Conservation (phyloP, 2,329 filamentous ascomycete species). For the Microascus cirrosus region DNA sequence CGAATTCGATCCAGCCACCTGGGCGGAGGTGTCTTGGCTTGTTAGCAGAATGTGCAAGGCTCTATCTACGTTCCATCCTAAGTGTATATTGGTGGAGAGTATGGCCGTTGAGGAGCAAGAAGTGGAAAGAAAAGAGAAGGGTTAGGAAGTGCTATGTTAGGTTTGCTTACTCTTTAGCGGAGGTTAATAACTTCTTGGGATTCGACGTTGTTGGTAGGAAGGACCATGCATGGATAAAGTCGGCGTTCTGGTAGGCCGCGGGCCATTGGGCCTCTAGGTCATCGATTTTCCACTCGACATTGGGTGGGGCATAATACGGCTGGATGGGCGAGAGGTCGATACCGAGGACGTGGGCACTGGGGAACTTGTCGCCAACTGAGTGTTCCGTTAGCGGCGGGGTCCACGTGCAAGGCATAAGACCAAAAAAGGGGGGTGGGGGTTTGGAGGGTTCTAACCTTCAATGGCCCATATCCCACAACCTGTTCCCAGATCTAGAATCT, state of each 20-base stretch:
- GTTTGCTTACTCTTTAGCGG: constrained; percentile 19
- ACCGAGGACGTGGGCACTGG: constrained; percentile 30
- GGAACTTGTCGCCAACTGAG: constrained; percentile 16
- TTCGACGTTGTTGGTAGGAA: constrained; percentile 45
- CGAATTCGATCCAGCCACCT: constrained; percentile 9
- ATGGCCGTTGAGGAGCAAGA: not conserved
- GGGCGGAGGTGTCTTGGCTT: constrained; percentile 20
- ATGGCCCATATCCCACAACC: constrained; percentile 47
- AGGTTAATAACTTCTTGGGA: constrained; percentile 42
- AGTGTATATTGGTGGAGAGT: not conserved
- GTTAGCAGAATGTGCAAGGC: not conserved
- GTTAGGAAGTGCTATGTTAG: not conserved
- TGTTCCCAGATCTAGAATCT: constrained; percentile 46
- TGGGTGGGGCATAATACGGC: constrained; percentile 35
- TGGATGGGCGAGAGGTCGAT: constrained; percentile 49
- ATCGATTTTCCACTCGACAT: constrained; percentile 21
- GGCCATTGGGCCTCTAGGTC: constrained; percentile 26
- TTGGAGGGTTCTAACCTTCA: constrained; percentile 20
- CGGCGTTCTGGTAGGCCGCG: constrained; percentile 28
- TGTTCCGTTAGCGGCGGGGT: not conserved
- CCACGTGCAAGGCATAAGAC: constrained; percentile 15
- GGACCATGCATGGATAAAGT: constrained; percentile 48
- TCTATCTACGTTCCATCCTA: not conserved
- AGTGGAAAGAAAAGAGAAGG: not conserved
- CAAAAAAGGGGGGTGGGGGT: too few relatives aligned